phyloP scores from a whole-genome alignment of 441 rosid species.

The Gossypium trilobum region DNA sequence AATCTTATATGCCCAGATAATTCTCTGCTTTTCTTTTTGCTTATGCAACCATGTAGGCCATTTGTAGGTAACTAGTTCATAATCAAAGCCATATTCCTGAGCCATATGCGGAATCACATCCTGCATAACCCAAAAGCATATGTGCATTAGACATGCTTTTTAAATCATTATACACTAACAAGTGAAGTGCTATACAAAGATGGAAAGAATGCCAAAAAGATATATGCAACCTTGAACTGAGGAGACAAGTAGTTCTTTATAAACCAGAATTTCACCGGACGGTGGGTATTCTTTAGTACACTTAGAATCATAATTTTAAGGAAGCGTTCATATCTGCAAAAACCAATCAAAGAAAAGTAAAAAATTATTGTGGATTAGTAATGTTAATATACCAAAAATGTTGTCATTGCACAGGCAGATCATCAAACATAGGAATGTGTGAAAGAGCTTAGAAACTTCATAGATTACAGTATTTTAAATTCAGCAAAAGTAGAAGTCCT shows the following conservation, averaged over 20 bases:
- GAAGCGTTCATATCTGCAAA: slow-evolving; percentile 88
- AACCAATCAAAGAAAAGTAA: slow-evolving; percentile 6
- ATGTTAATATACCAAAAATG: not conserved
- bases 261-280: slow-evolving; percentile 98
- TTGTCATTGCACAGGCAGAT: not conserved
- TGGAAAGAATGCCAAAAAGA: slow-evolving; percentile 4
- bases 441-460: not conserved
- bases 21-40: slow-evolving; percentile 96
- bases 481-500: not conserved
- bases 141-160: slow-evolving; percentile 7
- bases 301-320: slow-evolving; percentile 75
- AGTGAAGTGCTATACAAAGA: not conserved
- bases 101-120: slow-evolving; percentile 98
- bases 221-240: slow-evolving; percentile 68
- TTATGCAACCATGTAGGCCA: slow-evolving; percentile 99
- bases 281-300: slow-evolving; percentile 83
- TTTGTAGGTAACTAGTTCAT: slow-evolving; percentile 87
- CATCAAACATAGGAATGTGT: not conserved
- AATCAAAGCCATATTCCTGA: slow-evolving; percentile 81
- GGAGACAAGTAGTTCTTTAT: slow-evolving; percentile 99
- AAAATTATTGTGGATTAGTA: slow-evolving; percentile 3
- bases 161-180: not conserved
- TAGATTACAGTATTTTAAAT: not conserved
- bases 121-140: slow-evolving; percentile 32
- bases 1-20: slow-evolving; percentile 98